Percentiles rank a stretch among this genome's conserved stretches.
These are phyloP conservation scores for Oenanthe javanica DNA, from an alignment of 140 eudicot genomes.

Conservation along the genomic window DNA sequence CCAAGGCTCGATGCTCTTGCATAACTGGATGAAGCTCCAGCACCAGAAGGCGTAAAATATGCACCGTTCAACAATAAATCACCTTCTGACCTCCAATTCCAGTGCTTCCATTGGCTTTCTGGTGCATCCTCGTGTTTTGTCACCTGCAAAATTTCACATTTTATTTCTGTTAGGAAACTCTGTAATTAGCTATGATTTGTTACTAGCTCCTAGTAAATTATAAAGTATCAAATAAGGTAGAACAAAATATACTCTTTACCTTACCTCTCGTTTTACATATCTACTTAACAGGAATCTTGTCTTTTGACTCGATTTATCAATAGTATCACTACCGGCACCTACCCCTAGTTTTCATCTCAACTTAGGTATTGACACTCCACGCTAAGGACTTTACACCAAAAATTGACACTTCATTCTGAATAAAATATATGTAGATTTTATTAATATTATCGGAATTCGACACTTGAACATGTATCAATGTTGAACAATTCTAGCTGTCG, in stretches of 20 bases:
- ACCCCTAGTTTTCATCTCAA: not conserved
- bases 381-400: too few relatives aligned
- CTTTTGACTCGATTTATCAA: slow-evolving; percentile 3
- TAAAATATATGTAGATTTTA: too few relatives aligned
- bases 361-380: too few relatives aligned
- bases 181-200: too few relatives aligned
- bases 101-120: slow-evolving; percentile 36
- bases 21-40: slow-evolving; percentile 42
- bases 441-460: not conserved
- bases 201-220: not conserved
- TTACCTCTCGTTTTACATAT: not conserved
- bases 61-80: slow-evolving; percentile 51
- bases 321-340: not conserved
- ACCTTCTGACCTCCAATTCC: slow-evolving; percentile 61
- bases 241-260: not conserved
- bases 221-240: not conserved
- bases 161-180: not conserved
- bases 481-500: not conserved
- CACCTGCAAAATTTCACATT: slow-evolving; percentile 22
- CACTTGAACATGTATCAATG: not conserved
- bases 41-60: slow-evolving; percentile 39
- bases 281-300: not conserved
- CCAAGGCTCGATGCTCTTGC: slow-evolving; percentile 47
- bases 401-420: not conserved
- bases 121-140: slow-evolving; percentile 55